These are phyloP conservation scores for Aphanomyces cochlioides DNA, from an alignment of 352 stramenopile species.

Conservation along the genomic window DNA sequence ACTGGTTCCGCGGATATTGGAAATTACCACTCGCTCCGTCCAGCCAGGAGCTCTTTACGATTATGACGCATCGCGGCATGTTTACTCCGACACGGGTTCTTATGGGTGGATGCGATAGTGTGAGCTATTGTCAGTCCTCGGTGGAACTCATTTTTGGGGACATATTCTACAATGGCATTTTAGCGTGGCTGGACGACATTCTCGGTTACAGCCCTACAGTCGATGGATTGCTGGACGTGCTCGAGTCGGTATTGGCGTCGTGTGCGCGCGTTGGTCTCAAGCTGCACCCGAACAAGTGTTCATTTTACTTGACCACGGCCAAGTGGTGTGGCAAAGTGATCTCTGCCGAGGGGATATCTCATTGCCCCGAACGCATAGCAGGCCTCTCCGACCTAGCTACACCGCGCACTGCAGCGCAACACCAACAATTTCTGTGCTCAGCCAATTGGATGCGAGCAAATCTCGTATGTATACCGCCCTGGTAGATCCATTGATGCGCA, in stretches of 20 bases:
- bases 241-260: not conserved
- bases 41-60: constrained; percentile 23
- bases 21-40: constrained; percentile 24
- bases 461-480: constrained; percentile 33
- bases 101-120: constrained; percentile 26
- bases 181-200: constrained; percentile 33
- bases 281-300: constrained; percentile 17
- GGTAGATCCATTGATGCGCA: constrained; percentile 22
- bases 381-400: constrained; percentile 33
- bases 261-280: constrained; percentile 4
- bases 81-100: constrained; percentile 30
- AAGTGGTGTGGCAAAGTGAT: constrained; percentile 36
- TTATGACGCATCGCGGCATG: constrained; percentile 30
- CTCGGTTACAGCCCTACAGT: constrained; percentile 19
- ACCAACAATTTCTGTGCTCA: constrained; percentile 39
- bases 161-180: constrained; percentile 18
- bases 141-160: constrained; percentile 13
- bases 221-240: constrained; percentile 14
- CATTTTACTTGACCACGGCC: constrained; percentile 5
- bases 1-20: constrained; percentile 37
- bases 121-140: constrained; percentile 24
- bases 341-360: constrained; percentile 28
- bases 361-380: constrained; percentile 33
- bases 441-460: constrained; percentile 40
- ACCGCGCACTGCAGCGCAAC: constrained; percentile 30